These are phyloP conservation scores for Starmerella bombicola DNA, from an alignment of 805 yeast species.

Conservation along the genomic window DNA sequence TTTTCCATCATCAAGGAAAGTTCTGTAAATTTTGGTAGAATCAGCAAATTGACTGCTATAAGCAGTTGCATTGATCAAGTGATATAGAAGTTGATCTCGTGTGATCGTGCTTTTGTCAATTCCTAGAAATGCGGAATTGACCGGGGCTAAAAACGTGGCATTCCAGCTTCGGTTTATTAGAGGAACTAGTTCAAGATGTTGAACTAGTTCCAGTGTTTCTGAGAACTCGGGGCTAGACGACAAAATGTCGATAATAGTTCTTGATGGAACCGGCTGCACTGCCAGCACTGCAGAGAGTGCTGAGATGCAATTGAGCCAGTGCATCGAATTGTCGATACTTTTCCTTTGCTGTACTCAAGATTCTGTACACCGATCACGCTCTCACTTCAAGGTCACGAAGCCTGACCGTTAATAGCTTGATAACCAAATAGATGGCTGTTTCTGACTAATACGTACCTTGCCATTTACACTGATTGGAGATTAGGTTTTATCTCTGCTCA, in stretches of 20 bases:
- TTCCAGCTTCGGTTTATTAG: constrained; percentile 46
- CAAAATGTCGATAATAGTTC: constrained; percentile 46
- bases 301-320: neutral
- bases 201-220: constrained; percentile 46
- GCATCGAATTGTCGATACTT: no score
- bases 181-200: constrained; percentile 51
- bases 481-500: no score
- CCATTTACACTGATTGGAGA: no score
- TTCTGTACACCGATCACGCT: no score
- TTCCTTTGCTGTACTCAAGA: no score
- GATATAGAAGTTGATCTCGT: constrained; percentile 22
- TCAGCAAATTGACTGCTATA: constrained; percentile 7
- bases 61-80: constrained; percentile 27
- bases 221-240: constrained; percentile 58
- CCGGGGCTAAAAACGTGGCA: constrained; percentile 65
- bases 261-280: constrained; percentile 17
- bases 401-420: no score
- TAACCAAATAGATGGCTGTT: no score
- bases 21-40: constrained; percentile 5
- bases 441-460: no score
- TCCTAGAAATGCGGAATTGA: constrained; percentile 57
- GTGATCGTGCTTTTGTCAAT: constrained; percentile 13
- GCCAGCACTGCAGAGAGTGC: constrained; percentile 4
- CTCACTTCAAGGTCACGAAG: no score
- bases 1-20: constrained; percentile 16